Conservation (phyloP, 1,284 basidiomycete species). For the Malassezia pachydermatis region DNA sequence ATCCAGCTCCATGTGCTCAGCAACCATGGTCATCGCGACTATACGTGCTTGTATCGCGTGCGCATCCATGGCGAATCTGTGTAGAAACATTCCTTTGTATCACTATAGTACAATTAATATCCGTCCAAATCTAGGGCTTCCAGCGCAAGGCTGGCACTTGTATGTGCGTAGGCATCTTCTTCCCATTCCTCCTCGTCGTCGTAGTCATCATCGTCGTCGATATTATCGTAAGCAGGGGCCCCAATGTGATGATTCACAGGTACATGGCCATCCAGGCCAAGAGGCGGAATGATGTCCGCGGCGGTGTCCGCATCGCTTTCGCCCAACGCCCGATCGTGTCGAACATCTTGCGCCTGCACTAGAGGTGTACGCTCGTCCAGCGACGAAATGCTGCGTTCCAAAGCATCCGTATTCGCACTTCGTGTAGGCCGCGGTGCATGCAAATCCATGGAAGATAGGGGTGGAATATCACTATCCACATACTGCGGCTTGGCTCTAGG, state of each 20-base stretch:
- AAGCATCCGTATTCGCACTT: neutral
- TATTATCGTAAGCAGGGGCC: constrained; percentile 3
- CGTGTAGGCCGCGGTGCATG: neutral
- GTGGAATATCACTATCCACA: constrained; percentile 5
- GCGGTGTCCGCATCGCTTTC: neutral
- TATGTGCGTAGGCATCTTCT: constrained; percentile 7
- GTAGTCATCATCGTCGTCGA: constrained; percentile 13
- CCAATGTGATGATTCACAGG: constrained; percentile 1
- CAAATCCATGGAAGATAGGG: neutral
- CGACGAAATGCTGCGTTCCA: neutral
- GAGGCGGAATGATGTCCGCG: constrained; percentile 1
- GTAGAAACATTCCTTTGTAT: constrained; percentile 3
- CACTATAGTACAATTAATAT: constrained; percentile 17
- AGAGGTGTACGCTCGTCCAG: constrained; percentile 10
- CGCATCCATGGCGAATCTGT: constrained; percentile 49
- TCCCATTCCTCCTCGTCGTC: constrained; percentile 21
- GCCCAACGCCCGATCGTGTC: neutral
- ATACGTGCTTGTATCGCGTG: constrained; percentile 85
- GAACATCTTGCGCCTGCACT: constrained; percentile 2
- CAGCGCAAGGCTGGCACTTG: constrained; percentile 17
- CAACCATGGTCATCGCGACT: constrained; percentile 75
- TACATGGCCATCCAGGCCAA: neutral
- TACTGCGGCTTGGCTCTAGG: constrained; percentile 10
- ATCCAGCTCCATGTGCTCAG: constrained; percentile 66
- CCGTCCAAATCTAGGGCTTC: constrained; percentile 27